Evolutionary conservation across 2,329 filamentous ascomycete species (phyloP).

Genomic region (Cladosporium sp.): DNA sequence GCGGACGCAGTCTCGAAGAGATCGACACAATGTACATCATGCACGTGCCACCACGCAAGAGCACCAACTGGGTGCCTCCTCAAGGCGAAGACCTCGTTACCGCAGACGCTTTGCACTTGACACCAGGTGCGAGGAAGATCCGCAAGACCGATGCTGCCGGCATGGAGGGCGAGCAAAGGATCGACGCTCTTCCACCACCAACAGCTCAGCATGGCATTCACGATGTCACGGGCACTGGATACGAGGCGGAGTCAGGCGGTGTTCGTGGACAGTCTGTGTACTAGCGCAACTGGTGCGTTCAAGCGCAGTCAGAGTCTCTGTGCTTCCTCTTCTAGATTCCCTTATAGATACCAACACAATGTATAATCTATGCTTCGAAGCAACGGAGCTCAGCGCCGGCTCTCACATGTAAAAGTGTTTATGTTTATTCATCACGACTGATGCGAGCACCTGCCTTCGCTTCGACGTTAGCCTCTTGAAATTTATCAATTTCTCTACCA

Average conservation of each 20-base stretch:
- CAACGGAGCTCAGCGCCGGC: neutral
- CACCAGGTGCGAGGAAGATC: constrained; percentile 29
- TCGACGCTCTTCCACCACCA: constrained; percentile 29
- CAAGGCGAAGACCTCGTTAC: constrained; percentile 28
- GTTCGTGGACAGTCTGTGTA: constrained; percentile 20
- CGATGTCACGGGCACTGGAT: constrained; percentile 31
- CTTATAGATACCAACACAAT: neutral
- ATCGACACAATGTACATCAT: constrained; percentile 75
- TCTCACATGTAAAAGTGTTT: neutral
- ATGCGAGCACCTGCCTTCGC: too few species aligned
- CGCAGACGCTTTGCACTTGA: constrained; percentile 28
- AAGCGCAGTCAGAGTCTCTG: neutral
- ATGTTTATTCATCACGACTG: neutral
- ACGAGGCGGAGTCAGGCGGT: constrained; percentile 30
- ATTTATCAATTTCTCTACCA: too few species aligned
- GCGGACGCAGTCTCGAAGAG: constrained; percentile 73
- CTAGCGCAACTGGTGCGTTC: neutral
- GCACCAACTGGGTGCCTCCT: constrained; percentile 31
- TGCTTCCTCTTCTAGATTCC: neutral
- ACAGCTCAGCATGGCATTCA: constrained; percentile 31
- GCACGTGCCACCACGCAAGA: constrained; percentile 33
- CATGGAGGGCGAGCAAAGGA: constrained; percentile 30
- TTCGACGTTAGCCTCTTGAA: too few species aligned
- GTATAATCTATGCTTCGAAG: neutral
- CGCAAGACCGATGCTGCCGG: constrained; percentile 32